A percentile compares a stretch with the other conserved stretches of the same genome.
These are phyloP conservation scores for Gremmenia infestans DNA, from an alignment of 2,329 filamentous ascomycete species.

Conservation along the genomic window DNA sequence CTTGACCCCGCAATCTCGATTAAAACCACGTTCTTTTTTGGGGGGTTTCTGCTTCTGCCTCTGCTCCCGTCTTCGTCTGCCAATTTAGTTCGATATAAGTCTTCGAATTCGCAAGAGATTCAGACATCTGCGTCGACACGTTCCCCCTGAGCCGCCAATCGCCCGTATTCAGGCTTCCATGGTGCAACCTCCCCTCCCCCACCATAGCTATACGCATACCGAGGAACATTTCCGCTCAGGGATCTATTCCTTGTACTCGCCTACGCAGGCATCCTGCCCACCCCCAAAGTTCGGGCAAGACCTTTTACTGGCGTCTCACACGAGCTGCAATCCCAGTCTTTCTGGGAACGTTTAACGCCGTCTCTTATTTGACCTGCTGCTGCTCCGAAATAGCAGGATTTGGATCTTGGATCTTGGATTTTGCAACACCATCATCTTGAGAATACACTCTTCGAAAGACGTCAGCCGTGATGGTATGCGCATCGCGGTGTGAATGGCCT, in stretches of 20 bases:
- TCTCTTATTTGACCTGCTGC: not conserved
- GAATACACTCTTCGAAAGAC: slow-evolving; percentile 1
- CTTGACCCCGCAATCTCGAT: slow-evolving; percentile 4
- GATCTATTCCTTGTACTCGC: not conserved
- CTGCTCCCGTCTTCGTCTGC: not conserved
- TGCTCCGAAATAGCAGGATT: not conserved
- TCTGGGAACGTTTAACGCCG: not conserved
- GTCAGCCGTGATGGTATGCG: slow-evolving; percentile 16
- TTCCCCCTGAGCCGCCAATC: not conserved
- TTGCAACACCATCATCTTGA: not conserved
- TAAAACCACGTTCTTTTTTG: not conserved
- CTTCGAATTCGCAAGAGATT: not conserved
- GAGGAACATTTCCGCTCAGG: not conserved
- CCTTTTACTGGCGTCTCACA: slow-evolving; percentile 8
- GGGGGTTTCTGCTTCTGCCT: too few species aligned
- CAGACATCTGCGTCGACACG: not conserved
- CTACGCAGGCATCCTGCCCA: not conserved
- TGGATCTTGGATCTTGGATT: not conserved
- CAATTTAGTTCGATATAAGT: not conserved
- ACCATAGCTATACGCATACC: not conserved
- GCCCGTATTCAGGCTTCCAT: not conserved
- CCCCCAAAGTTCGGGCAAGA: not conserved
- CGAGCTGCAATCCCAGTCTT: slow-evolving; percentile 2
- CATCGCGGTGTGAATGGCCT: slow-evolving; percentile 14
- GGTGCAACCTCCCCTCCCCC: not conserved